Percentiles rank a stretch among this genome's conserved stretches.
phyloP scores from a whole-genome alignment of 129 eudicot species.

The Escallonia rubra region DNA sequence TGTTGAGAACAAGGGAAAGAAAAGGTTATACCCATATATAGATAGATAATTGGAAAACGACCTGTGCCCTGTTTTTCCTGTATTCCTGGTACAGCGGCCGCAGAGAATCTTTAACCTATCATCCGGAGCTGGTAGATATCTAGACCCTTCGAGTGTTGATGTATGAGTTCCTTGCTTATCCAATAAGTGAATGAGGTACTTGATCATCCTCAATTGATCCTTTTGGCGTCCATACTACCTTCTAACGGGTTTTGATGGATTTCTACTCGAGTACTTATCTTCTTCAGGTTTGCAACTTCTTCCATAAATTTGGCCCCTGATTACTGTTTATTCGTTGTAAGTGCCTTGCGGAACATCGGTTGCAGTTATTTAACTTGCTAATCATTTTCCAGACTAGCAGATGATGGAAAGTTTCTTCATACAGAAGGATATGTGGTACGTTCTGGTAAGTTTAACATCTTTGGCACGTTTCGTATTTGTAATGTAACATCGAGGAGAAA shows the following conservation, averaged over 20 bases:
- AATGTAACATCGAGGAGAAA: not conserved
- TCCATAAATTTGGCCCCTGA: not conserved
- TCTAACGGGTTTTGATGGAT: not conserved
- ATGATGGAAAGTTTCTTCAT: too few species aligned
- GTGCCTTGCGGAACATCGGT: not conserved
- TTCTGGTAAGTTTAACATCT: not conserved
- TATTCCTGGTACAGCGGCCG: too few species aligned
- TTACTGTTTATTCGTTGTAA: not conserved
- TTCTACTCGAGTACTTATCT: too few species aligned
- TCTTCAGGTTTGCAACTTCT: conserved; percentile 1
- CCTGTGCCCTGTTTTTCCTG: too few species aligned
- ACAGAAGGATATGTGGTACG: not conserved
- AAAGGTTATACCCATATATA: too few species aligned
- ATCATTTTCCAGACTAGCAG: not conserved
- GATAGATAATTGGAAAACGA: too few species aligned
- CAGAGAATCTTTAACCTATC: too few species aligned
- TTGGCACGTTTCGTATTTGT: too few species aligned
- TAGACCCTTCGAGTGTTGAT: not conserved
- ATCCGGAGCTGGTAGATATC: too few species aligned
- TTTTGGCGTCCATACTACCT: not conserved
- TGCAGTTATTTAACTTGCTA: not conserved
- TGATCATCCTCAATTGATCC: not conserved
- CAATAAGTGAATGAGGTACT: not conserved
- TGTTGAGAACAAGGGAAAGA: too few species aligned
- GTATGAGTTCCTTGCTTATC: not conserved